Evolutionary conservation across 2,329 filamentous ascomycete species (phyloP), one percentile per base, ranked within the genome.

Genomic region (Pseudogymnoascus pannorum): DNA sequence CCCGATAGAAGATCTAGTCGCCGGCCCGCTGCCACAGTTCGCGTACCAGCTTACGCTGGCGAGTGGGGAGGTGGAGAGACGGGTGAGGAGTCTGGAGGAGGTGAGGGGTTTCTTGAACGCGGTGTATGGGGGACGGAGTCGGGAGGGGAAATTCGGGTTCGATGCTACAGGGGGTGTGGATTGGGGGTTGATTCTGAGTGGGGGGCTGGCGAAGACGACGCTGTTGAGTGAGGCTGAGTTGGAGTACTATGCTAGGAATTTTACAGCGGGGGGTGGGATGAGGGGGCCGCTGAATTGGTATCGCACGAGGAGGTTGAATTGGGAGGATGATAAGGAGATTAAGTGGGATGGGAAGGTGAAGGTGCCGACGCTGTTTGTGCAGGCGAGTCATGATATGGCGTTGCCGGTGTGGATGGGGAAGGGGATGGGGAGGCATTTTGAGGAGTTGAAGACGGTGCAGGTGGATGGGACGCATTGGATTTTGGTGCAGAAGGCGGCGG

Each of bases 271-370:
- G 8, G 38, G 38, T 11, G 91, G 91, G 51, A 74, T 97, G 66
- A 84, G 87, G 66, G 91, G 91, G 0, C 90, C 91, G 14, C 78
- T 91, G 63, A 94, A 92, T 75, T 97, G 91, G 90, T 99, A 99
- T 76, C 86, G 92, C 44, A 88, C 83, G 2, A 79, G 83, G 18
- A 77, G 83, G 72, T 73, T 87, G 65, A 96, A 96, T 74, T 89
- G 80, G 71, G 82, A 90, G 40, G 91, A 97, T 65, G 94, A 97
- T 70, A 66, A 73, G 57, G 72, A 78, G 42, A 76, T 89, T 40
- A 81, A 84, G 40, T 85, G 85, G 58, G 42, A 61, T 42, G 57
- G 66, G n/a, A 78, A 73, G 61, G 77, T 89, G 59, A 74, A 79
- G 54, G 77, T 84, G 68, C 90, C 91, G 0, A 80, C 86, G 4